Conservation (phyloP, 192 early-diverging fungal species). For the Cetraspora pellucida region DNA sequence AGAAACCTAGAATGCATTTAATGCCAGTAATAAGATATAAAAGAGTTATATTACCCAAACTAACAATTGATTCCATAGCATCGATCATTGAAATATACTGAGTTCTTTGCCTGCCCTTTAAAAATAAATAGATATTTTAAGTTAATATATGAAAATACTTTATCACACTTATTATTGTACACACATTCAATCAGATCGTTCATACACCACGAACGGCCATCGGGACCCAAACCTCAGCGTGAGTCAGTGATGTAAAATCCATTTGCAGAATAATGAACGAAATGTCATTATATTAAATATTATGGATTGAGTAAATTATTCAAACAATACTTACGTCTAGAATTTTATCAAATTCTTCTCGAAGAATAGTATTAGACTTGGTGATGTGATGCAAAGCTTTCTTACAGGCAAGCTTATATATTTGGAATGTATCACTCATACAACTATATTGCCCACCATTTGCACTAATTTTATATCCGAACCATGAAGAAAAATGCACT, state of each 20-base stretch:
- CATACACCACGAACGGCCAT: not conserved
- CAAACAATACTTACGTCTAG: too few species aligned
- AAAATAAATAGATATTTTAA: not conserved
- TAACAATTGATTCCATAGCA: not conserved
- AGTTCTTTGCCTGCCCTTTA: not conserved
- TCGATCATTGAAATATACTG: not conserved
- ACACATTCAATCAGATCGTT: not conserved
- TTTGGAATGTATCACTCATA: too few species aligned
- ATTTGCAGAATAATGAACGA: not conserved
- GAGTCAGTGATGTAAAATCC: not conserved
- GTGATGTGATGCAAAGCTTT: too few species aligned
- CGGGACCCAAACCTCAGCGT: not conserved
- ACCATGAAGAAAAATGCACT: too few species aligned
- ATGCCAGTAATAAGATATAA: not conserved
- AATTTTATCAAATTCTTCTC: too few species aligned
- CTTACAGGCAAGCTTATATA: too few species aligned
- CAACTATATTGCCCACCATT: too few species aligned
- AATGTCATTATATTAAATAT: not conserved
- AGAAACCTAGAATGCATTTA: slow-evolving; percentile 11
- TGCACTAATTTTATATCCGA: too few species aligned
- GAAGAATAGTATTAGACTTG: too few species aligned
- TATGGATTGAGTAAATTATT: not conserved
- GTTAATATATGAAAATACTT: not conserved
- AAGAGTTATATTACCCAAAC: not conserved
- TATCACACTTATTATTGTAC: not conserved